Base-by-base conservation (phyloP, 148 eudicot species). In the Vaccinium vitisidaea region DNA sequence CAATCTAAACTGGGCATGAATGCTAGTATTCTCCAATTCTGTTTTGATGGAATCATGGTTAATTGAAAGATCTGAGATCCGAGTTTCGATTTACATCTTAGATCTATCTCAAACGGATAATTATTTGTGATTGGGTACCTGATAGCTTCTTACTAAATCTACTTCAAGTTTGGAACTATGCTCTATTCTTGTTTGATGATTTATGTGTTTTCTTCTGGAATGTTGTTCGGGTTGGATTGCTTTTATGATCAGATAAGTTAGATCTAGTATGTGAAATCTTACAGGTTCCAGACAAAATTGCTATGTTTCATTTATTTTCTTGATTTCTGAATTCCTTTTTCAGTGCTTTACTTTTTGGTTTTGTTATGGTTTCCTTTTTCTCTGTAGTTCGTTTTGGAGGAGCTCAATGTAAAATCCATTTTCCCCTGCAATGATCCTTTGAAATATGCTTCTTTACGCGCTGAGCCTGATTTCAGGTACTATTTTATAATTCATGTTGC, bases 401-500 rank as follows among this genome's bases (percentile, higher is more conserved):
- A 97, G 87, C 91, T 97, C 74, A 97, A 97, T 85, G 90, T 97
- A 36, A 90, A 93, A 86, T 97, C 93, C 43, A 80, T 97, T 83
- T 90, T 90, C 55, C 91, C 99, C 32, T 97, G 99, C 89, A 91
- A 89, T 65, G 95, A 97, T 85, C 89, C 93, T 55, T 80, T 95
- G 88, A 90, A 89, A 86, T 97, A 94, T 90, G 94, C 98, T 58
- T 94, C 98, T 4, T 88, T 97, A 74, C 94, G 95, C 46, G 99
- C 99, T 32, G 99, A 97, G 88, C 99, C 99, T 65, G 99, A 95
- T 84, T 97, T 95, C 90, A 95, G 98, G 98, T 95, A 87, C 82
- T 50, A 83, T 52, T 25, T 8, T 59, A 13, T 52, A 71, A 59
- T 82, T 85, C 73, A 25, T 75, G 30, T 21, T 59, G 13, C 43